These are phyloP conservation scores for Arabidopsis lyrata DNA, from an alignment of 441 rosid genomes.

Conservation along the genomic window DNA sequence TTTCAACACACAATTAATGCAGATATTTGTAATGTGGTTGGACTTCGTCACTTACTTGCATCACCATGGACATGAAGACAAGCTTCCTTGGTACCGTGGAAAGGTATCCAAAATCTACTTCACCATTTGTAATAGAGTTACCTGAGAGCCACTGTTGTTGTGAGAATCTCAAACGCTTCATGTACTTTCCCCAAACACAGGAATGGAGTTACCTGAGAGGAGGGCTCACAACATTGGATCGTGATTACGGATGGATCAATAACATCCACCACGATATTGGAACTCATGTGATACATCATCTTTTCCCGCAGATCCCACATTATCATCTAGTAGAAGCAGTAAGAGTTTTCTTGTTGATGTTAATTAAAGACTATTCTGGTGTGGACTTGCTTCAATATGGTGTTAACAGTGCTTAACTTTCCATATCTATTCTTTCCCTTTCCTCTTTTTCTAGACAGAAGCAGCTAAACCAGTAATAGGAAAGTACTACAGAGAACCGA, in stretches of 20 bases:
- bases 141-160: constrained; percentile 18
- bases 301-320: constrained; percentile 78
- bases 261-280: constrained; percentile 76
- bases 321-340: constrained; percentile 75
- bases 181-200: constrained; percentile 40
- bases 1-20: constrained; percentile 17
- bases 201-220: constrained; percentile 78
- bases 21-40: constrained; percentile 69
- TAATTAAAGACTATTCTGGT: constrained; percentile 12
- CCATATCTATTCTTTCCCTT: not conserved
- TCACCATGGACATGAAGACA: constrained; percentile 69
- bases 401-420: constrained; percentile 4
- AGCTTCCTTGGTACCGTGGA: constrained; percentile 78
- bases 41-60: constrained; percentile 69
- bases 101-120: constrained; percentile 46
- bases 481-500: constrained; percentile 65
- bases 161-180: constrained; percentile 10
- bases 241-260: constrained; percentile 69
- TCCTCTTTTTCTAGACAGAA: constrained; percentile 53
- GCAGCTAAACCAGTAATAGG: constrained; percentile 71
- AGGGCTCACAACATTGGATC: constrained; percentile 70
- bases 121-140: not conserved
- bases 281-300: constrained; percentile 73
- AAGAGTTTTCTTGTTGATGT: constrained; percentile 32
- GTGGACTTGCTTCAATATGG: constrained; percentile 12